Evolutionary conservation across 2,329 filamentous ascomycete species (phyloP), one percentile per base, ranked within the genome.

Genomic region (Piedraia hortae): DNA sequence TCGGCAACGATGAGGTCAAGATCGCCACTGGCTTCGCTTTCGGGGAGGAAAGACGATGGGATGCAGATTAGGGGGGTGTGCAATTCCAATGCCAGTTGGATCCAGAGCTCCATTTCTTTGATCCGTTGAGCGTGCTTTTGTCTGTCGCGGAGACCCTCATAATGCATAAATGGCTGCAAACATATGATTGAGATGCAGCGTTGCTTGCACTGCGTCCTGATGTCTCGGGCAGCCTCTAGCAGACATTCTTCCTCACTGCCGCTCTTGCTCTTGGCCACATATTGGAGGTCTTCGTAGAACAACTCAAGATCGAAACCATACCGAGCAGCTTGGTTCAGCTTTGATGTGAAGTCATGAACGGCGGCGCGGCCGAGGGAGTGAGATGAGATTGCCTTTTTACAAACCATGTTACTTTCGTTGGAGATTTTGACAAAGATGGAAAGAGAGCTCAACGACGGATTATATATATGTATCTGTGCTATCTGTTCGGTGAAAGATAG

Each of bases 161-260:
- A 78, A 45, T 75, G 62, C 48, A 61, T 59, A 39, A 82, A 80
- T 0, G 74, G 74, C 36, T 77, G 72, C 1, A 80, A 53, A 28
- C 62, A 67, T 31, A 75, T 52, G 32, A 75, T 59, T 6, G 47
- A 35, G 11, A 75, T 52, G 14, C 39, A 42, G 12, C 61, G 51
- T 3, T 50, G 46, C 12, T 51, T 42, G 43, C 66, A 73, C 19
- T 75, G 51, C 0, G 45, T 36, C 12, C 51, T 51, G 26, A 73
- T 56, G 21, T 55, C 44, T 3, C 44, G 39, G 12, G 71, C 67
- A 1, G 68, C 69, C 4, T 48, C 36, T 10, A 71, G 34, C 8
- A 38, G 36, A 17, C 65, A 52, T 31, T 53, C 53, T 3, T 42
- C 45, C 12, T 48, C 37, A 14, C 45, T 42, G 18, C 51, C 50